phyloP scores from a whole-genome alignment of 805 yeast genomes.

The Pichia scutulata region DNA sequence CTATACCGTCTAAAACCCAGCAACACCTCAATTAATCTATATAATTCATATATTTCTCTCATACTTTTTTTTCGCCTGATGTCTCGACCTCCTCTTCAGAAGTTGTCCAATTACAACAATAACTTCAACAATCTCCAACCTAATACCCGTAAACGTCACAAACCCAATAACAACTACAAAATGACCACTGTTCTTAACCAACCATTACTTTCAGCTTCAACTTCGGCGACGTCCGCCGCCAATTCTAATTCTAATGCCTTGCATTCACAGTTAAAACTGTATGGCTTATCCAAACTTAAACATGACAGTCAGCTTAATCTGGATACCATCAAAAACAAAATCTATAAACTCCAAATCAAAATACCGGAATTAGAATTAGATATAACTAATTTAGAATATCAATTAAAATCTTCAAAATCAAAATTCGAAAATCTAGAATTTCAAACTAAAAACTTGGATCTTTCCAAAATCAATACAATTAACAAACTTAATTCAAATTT shows the following conservation, averaged over 20 bases:
- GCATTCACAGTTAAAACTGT: not conserved
- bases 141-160: not conserved
- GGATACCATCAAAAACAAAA: conserved; percentile 19
- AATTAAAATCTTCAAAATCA: conserved; percentile 12
- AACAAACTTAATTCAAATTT: conserved; percentile 28
- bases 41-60: not conserved
- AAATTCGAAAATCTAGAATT: conserved; percentile 24
- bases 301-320: conserved; percentile 15
- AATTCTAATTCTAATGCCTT: not conserved
- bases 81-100: not conserved
- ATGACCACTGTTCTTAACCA: not conserved
- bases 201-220: not conserved
- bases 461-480: conserved; percentile 20
- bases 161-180: not conserved
- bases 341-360: conserved; percentile 22
- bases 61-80: too few relatives aligned
- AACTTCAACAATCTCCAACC: too few relatives aligned
- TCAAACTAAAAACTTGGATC: conserved; percentile 23
- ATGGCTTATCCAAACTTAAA: conserved; percentile 1
- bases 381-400: conserved; percentile 25
- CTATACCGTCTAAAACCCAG: not conserved
- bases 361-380: conserved; percentile 23
- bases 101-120: not conserved
- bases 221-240: not conserved
- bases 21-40: not conserved